Evolutionary conservation across 805 yeast species (phyloP).

Genomic region (Candida ponderosae): DNA sequence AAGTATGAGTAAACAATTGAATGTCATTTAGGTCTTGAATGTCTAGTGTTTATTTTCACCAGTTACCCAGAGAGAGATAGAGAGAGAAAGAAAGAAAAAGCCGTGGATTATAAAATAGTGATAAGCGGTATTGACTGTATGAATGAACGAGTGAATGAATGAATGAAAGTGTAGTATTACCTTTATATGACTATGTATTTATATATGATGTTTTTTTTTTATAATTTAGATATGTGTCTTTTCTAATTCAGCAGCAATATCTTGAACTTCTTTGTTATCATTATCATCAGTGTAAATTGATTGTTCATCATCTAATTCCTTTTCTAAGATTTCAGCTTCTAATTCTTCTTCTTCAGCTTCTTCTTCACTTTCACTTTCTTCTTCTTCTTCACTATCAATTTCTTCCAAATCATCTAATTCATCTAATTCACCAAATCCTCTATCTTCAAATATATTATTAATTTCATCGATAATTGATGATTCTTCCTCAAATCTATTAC

Average conservation of each 20-base stretch:
- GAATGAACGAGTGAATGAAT: too few species aligned
- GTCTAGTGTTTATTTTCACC: too few species aligned
- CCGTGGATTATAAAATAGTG: too few species aligned
- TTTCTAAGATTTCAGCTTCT: slow-evolving; percentile 31
- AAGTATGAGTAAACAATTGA: slow-evolving; percentile 27
- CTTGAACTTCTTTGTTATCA: slow-evolving; percentile 41
- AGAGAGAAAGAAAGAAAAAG: too few species aligned
- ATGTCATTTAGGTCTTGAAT: slow-evolving; percentile 4
- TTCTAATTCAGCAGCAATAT: slow-evolving; percentile 52
- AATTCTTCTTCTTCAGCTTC: slow-evolving; percentile 37
- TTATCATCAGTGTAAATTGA: slow-evolving; percentile 34
- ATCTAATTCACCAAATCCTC: slow-evolving; percentile 79
- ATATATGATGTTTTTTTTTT: not conserved
- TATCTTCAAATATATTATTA: slow-evolving; percentile 52
- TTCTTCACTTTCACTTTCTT: slow-evolving; percentile 29
- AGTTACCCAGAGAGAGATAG: too few species aligned
- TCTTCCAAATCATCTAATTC: slow-evolving; percentile 95
- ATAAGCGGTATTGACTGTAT: too few species aligned
- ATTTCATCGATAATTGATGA: slow-evolving; percentile 59
- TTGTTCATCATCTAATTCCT: slow-evolving; percentile 31
- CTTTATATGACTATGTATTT: not conserved
- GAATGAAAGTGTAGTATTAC: too few species aligned
- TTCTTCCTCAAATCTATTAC: slow-evolving; percentile 90
- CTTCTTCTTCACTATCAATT: slow-evolving; percentile 48
- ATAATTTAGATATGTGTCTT: slow-evolving; percentile 35